phyloP scores from a whole-genome alignment of 257 asterid genomes.

The Solanum appendiculatum region DNA sequence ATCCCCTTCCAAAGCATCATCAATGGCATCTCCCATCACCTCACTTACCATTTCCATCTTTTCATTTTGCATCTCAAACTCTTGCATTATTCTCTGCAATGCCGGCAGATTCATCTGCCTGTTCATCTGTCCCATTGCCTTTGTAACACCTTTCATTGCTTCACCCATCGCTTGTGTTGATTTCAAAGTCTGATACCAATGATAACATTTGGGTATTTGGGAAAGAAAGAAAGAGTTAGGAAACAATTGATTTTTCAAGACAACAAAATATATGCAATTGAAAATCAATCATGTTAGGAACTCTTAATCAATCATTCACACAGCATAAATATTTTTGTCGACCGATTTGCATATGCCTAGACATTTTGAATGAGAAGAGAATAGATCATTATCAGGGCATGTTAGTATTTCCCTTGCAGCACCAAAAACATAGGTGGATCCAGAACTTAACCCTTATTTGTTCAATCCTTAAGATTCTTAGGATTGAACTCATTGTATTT shows the following conservation, averaged over 20 bases:
- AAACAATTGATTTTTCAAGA: not conserved
- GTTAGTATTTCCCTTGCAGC: not conserved
- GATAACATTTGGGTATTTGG: not conserved
- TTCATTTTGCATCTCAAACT: conserved; percentile 91
- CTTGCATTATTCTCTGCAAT: conserved; percentile 96
- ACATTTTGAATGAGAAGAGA: not conserved
- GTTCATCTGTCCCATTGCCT: conserved; percentile 99
- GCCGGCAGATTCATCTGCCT: conserved; percentile 98
- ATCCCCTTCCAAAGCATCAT: conserved; percentile 97
- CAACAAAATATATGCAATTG: not conserved
- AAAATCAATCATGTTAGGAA: not conserved
- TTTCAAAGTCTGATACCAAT: conserved; percentile 59
- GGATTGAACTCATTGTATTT: not conserved
- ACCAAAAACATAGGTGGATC: not conserved
- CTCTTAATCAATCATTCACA: not conserved
- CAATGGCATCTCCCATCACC: conserved; percentile 97
- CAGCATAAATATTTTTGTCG: not conserved
- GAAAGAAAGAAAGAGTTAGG: not conserved
- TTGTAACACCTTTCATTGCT: conserved; percentile 98
- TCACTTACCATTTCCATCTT: conserved; percentile 93
- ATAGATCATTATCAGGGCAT: not conserved
- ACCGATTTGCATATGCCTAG: not conserved
- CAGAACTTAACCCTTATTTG: not conserved
- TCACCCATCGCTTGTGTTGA: conserved; percentile 99
- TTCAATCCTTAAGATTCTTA: not conserved